phyloP scores from a whole-genome alignment of 495 filamentous ascomycete species.

The Evernia prunastri region DNA sequence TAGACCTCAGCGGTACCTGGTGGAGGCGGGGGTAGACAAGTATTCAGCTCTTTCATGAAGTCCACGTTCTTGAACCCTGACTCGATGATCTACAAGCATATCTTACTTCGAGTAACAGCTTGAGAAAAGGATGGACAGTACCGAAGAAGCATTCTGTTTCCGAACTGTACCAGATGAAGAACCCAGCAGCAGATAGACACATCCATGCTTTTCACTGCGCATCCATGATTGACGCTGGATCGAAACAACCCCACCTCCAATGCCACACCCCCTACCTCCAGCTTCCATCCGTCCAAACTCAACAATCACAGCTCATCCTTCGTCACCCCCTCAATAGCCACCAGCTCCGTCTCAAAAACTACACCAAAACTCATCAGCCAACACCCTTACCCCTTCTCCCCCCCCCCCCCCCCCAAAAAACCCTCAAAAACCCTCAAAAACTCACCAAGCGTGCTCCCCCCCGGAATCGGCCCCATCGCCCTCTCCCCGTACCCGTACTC shows the following conservation, averaged over 20 bases:
- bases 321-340: slow-evolving; percentile 75
- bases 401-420: background rate
- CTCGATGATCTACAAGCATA: too few species aligned
- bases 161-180: background rate
- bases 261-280: background rate
- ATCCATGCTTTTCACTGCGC: background rate
- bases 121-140: too few species aligned
- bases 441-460: slow-evolving; percentile 63
- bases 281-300: slow-evolving; percentile 8
- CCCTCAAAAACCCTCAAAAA: slow-evolving; percentile 8
- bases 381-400: background rate
- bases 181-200: background rate
- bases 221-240: background rate
- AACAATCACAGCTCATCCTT: slow-evolving; percentile 49
- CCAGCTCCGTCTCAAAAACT: slow-evolving; percentile 59
- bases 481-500: slow-evolving; percentile 75
- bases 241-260: background rate
- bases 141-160: background rate
- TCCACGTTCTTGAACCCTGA: too few species aligned
- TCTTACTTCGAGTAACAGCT: too few species aligned
- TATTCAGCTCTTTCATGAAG: too few species aligned
- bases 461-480: slow-evolving; percentile 70
- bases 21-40: too few species aligned
- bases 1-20: too few species aligned
- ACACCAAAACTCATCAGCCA: background rate